These are phyloP conservation scores for Phialophora expanda DNA, from an alignment of 2,329 filamentous ascomycete genomes.

Conservation along the genomic window DNA sequence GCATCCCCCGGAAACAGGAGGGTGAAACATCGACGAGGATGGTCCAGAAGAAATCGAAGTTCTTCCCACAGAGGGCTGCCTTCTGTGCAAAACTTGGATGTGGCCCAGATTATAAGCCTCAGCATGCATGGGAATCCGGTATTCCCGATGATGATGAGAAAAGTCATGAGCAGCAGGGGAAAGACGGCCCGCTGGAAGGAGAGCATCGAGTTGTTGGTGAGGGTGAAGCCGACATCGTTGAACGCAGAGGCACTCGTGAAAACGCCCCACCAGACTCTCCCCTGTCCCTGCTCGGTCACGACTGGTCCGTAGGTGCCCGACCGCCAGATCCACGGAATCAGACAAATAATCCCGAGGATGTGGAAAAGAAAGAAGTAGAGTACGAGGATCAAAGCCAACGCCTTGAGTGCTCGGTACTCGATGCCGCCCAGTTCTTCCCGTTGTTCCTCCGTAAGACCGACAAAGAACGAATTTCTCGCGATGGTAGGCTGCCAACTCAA, in stretches of 20 bases:
- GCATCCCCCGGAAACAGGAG: constrained; percentile 86
- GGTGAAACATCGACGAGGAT: constrained; percentile 94
- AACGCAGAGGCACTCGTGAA: constrained; percentile 89
- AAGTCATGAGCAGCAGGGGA: constrained; percentile 48
- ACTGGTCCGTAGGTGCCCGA: constrained; percentile 66
- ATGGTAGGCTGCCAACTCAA: constrained; percentile 93
- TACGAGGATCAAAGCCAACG: constrained; percentile 76
- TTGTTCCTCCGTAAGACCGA: constrained; percentile 85
- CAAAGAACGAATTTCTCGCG: constrained; percentile 89
- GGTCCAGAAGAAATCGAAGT: constrained; percentile 85
- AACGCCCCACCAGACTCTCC: constrained; percentile 84
- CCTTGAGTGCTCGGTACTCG: constrained; percentile 91
- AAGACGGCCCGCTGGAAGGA: constrained; percentile 54
- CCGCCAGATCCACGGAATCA: constrained; percentile 80
- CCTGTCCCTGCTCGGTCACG: constrained; percentile 66
- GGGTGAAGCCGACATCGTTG: constrained; percentile 90
- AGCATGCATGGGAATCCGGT: constrained; percentile 61
- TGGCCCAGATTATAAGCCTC: constrained; percentile 86
- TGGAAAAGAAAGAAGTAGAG: constrained; percentile 85
- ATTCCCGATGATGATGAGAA: constrained; percentile 49
- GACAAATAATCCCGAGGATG: constrained; percentile 71
- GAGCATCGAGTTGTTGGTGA: constrained; percentile 90
- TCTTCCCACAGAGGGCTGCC: constrained; percentile 83
- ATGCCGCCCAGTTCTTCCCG: constrained; percentile 94
- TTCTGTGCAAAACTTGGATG: constrained; percentile 68